Base-by-base conservation (phyloP, 1,284 basidiomycete species). In the Gomphus bonarii region DNA sequence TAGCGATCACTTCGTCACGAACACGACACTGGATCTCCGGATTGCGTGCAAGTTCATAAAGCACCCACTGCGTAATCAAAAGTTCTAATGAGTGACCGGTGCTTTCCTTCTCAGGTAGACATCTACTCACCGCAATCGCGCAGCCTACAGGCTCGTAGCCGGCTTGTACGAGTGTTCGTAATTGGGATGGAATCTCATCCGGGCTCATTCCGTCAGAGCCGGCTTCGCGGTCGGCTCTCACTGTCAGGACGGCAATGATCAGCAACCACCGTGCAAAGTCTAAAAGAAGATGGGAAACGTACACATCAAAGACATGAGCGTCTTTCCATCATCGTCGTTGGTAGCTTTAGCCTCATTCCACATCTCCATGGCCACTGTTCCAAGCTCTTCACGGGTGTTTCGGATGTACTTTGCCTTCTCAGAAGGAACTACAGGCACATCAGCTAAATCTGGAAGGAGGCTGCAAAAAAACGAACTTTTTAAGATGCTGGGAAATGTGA, bases 81-180 rank as follows among this genome's bases (percentile, higher is more conserved):
- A 5, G n/a, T n/a, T 43, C 38, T 22, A 9, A 44, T 42, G 48
- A 49, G 25, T 44, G 31, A 57, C 40, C 50, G 14, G 36, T 50
- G 5, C 53, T 47, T 54, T 49, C 22, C 46, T 43, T 56, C 40
- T 56, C 51, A 8, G 54, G 40, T 35, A 20, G 44, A 50, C 31
- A 14, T 54, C 31, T 33, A 61, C 72, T 66, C 65, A 80, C 80
- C 28, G 78, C 72, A 49, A 80, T 69, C n/a, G 75, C 67, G 2
- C 78, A 76, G 52, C 80, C 81, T 11, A 82, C 75, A 3, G 81
- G 76, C 62, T 82, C 80, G 60, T 80, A 82, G n/a, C 75, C 81
- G n/a, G 80, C 80, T 40, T 79, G 81, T 44, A 82, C 78, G 43
- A 78, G 70, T 5, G 79, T 81, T 52, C 79, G 73, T 75, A 82